Evolutionary conservation across 139 green algal genomes (phyloP), one percentile per base, ranked within the genome.

Genomic region (Coelastrella sp.): DNA sequence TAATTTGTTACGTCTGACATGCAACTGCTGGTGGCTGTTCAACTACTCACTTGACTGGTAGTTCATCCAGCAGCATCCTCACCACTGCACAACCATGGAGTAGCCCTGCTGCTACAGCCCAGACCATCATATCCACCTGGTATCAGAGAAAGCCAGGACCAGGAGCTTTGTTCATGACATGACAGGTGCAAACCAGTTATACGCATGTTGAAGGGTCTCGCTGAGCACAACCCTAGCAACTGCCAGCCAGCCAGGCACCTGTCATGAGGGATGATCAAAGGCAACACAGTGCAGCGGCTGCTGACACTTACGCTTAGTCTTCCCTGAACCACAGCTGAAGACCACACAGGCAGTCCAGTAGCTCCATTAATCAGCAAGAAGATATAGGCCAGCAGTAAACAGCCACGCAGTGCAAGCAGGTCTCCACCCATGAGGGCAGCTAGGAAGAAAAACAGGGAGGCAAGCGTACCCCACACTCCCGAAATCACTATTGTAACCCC

Each of bases 61-160:
- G 17, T 35, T 81, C 73, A 25, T 81, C 73, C 32, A 67, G n/a
- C 32, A 81, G 32, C 73, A 81, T 81, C 30, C 73, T 48, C 11
- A 81, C 19, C 48, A 81, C 73, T 60, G 73, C 48, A 32, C 30
- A 48, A 41, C 73, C 48, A 25, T 81, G 73, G 32, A 81, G 50
- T 13, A 51, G 30, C 6, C 45, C 73, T 35, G 35, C 27, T 48
- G 48, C 48, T 51, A 32, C 30, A 25, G 73, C 40, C 73, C 73
- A 81, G 11, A 81, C n/a, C 19, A 81, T 48, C 50, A 67, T 67
- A 50, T 81, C 73, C 48, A 81, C 48, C 73, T 81, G 69, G 17
- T 32, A 64, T 9, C n/a, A n/a, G n/a, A n/a, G n/a, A n/a, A n/a
- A n/a, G n/a, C n/a, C n/a, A n/a, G n/a, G n/a, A n/a, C n/a, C n/a